Evolutionary conservation across 106 monocot genomes (phyloP), one percentile per base, ranked within the genome.

Genomic region (Allium cepa): DNA sequence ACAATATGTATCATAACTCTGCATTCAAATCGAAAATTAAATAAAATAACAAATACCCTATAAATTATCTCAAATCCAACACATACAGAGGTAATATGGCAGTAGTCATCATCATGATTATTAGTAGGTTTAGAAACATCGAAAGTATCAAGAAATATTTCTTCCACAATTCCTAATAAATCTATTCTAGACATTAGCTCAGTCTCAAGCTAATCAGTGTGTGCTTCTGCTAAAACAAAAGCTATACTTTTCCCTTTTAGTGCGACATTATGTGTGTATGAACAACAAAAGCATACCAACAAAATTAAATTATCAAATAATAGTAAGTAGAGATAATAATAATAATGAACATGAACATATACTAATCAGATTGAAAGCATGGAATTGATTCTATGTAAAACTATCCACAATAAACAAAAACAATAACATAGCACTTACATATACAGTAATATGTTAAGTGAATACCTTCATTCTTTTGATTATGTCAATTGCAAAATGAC

Each of bases 351-450:
- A 63, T 8, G 15, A 7, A 55, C 46, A 72, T 78, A 46, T 76
- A 87, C 91, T 87, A 84, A 64, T 92, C 91, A 51, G 87, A 92
- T 78, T 87, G 87, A 78, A 56, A 66, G 81, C 4, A 87, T 87
- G 71, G 80, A 45, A 50, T 87, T 79, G 45, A 92, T 92, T 9
- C 87, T 87, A 60, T 87, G 91, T 47, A 79, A 84, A 84, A 87
- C 75, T 61, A 91, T 91, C 17, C 91, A 87, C 74, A 87, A 84
- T 8, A 84, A 87, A 58, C 91, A 79, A 3, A 84, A 84, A 18
- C 91, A 64, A 56, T 82, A 56, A 87, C 91, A 57, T 84, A 84
- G 76, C 84, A 87, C 50, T 79, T 70, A 17, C 84, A 84, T 72
- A 22, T 22, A 22, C 22, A 22, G 1, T 22, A 22, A 22, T 1